phyloP scores from a whole-genome alignment of 1,139 yeast species.

The Pichia sp. region DNA sequence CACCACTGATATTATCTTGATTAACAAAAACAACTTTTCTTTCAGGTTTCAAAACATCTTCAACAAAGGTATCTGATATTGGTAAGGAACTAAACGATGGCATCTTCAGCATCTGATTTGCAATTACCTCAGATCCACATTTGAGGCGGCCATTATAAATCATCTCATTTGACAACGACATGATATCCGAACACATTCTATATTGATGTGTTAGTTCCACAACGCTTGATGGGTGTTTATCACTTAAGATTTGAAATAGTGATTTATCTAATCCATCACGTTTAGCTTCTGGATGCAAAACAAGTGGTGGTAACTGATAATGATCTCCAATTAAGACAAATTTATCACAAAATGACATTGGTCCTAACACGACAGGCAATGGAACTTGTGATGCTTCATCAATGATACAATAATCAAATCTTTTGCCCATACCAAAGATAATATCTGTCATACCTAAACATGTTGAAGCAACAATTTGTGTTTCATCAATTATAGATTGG shows the following conservation, averaged over 20 bases:
- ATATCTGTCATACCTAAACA: conserved; percentile 72
- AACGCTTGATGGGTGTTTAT: conserved; percentile 63
- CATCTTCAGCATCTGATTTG: conserved; percentile 45
- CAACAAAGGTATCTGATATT: conserved; percentile 36
- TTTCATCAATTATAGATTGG: conserved; percentile 40
- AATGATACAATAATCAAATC: conserved; percentile 85
- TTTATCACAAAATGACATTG: conserved; percentile 66
- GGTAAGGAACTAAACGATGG: conserved; percentile 34
- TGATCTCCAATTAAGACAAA: conserved; percentile 94
- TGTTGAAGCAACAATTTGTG: conserved; percentile 82
- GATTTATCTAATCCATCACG: conserved; percentile 68
- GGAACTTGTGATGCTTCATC: conserved; percentile 97
- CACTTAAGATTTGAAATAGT: conserved; percentile 66
- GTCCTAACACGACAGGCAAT: conserved; percentile 86
- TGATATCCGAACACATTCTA: conserved; percentile 86
- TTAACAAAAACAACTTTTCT: conserved; percentile 68
- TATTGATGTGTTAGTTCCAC: conserved; percentile 77
- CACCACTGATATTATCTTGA: conserved; percentile 61
- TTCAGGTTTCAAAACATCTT: conserved; percentile 38
- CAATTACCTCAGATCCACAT: conserved; percentile 66
- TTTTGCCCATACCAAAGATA: conserved; percentile 46
- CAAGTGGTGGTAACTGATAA: conserved; percentile 82
- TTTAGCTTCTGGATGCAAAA: conserved; percentile 52
- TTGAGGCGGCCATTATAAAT: conserved; percentile 69
- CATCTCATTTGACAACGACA: conserved; percentile 72